Percentiles rank a stretch among this genome's conserved stretches.
These are phyloP conservation scores for Raphanus hybrid DNA, from an alignment of 441 rosid species.

Conservation along the genomic window DNA sequence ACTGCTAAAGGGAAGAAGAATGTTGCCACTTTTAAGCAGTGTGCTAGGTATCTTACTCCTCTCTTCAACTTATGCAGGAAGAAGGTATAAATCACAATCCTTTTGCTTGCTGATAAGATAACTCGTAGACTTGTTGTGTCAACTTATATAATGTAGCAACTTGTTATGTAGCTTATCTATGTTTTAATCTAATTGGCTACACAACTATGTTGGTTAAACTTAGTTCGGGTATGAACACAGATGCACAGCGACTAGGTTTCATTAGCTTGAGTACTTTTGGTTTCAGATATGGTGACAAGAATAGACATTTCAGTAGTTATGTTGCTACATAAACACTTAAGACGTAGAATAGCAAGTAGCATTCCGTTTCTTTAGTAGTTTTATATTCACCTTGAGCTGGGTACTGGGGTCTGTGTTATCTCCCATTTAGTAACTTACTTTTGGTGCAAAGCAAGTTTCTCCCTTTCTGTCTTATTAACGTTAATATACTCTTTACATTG, in stretches of 20 bases:
- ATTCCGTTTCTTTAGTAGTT: slow-evolving; percentile 2
- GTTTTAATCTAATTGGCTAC: background rate
- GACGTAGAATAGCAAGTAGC: background rate
- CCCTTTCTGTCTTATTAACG: background rate
- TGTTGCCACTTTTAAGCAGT: slow-evolving; percentile 87
- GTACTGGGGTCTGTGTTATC: slow-evolving; percentile 7
- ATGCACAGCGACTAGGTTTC: slow-evolving; percentile 9
- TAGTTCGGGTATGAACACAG: background rate
- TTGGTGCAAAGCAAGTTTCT: slow-evolving; percentile 1
- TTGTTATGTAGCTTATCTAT: slow-evolving; percentile 16
- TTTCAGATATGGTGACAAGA: slow-evolving; percentile 10
- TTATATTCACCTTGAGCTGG: slow-evolving; percentile 10
- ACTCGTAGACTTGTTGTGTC: background rate
- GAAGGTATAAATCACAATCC: slow-evolving; percentile 52
- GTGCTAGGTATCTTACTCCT: slow-evolving; percentile 78
- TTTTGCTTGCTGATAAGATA: background rate
- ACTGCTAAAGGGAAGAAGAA: slow-evolving; percentile 80
- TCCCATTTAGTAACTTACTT: background rate
- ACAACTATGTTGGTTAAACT: background rate
- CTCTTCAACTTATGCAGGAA: slow-evolving; percentile 88
- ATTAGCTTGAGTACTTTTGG: slow-evolving; percentile 14
- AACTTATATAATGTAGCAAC: background rate
- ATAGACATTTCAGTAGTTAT: background rate
- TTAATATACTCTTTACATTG: background rate
- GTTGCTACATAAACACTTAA: background rate